These are phyloP conservation scores for Zymoseptoria brevis DNA, from an alignment of 2,329 filamentous ascomycete species.

Conservation along the genomic window DNA sequence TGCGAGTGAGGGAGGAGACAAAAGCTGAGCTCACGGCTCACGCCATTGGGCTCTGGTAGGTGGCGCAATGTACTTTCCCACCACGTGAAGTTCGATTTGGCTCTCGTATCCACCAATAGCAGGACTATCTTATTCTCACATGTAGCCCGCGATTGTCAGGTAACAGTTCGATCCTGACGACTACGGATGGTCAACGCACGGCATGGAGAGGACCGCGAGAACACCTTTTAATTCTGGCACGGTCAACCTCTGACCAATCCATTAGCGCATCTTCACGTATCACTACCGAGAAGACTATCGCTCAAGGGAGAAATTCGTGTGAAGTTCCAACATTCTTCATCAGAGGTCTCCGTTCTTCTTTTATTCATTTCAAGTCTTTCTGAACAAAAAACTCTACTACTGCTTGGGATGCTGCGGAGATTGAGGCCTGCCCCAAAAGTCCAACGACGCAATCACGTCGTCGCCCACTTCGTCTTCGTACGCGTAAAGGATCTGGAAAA, in stretches of 20 bases:
- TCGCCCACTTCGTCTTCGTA: slow-evolving; percentile 94
- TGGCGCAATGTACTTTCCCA: no score
- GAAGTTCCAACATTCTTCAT: background rate
- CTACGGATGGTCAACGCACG: no score
- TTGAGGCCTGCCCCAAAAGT: slow-evolving; percentile 67
- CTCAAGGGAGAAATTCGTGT: background rate
- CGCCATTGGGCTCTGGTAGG: background rate
- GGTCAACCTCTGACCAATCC: no score
- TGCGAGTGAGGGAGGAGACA: background rate
- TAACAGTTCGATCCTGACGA: no score
- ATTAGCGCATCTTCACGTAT: background rate
- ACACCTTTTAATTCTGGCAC: no score
- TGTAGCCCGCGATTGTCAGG: no score
- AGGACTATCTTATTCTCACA: no score
- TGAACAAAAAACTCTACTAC: background rate
- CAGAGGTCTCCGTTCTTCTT: background rate
- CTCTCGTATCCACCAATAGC: no score
- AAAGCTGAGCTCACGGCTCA: background rate
- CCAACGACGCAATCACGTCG: slow-evolving; percentile 86
- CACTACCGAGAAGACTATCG: background rate
- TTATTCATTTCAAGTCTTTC: background rate
- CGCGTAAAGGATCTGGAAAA: slow-evolving; percentile 62
- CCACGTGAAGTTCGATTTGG: no score
- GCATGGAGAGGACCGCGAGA: no score
- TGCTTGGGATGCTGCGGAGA: slow-evolving; percentile 10